phyloP scores from a whole-genome alignment of 192 early-diverging fungal species.

The Gaertneriomyces sp. region DNA sequence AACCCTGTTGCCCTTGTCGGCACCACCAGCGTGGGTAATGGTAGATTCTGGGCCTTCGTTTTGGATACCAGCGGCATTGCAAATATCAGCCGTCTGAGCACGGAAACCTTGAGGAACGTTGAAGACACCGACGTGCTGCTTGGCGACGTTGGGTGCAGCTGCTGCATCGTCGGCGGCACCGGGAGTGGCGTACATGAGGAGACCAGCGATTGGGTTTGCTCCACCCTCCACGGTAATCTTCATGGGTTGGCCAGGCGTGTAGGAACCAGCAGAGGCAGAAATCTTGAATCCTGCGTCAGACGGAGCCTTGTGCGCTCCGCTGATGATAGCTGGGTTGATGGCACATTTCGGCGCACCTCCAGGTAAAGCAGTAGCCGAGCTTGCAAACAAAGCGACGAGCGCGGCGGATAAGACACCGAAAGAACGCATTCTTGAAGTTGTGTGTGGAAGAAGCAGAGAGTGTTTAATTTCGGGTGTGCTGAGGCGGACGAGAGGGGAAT shows the following conservation, averaged over 20 bases:
- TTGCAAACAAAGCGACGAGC: constrained; percentile 7
- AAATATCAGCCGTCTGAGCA: constrained; percentile 34
- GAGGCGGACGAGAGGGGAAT: too few species aligned
- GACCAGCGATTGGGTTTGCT: constrained; percentile 4
- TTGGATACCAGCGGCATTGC: constrained; percentile 20
- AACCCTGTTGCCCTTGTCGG: constrained; percentile 15
- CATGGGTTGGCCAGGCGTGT: constrained; percentile 16
- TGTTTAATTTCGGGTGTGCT: too few species aligned
- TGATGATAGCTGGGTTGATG: constrained; percentile 33
- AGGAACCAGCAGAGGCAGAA: constrained; percentile 4
- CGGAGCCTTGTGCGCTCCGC: constrained; percentile 15
- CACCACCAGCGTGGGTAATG: constrained; percentile 33
- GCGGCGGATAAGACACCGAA: neutral
- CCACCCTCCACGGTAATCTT: constrained; percentile 11
- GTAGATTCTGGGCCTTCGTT: constrained; percentile 33
- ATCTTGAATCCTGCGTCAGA: constrained; percentile 21
- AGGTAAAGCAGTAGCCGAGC: constrained; percentile 26
- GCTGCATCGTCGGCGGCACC: constrained; percentile 24
- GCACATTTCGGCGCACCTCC: constrained; percentile 37
- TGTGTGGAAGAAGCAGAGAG: too few species aligned
- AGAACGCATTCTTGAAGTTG: neutral
- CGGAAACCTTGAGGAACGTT: constrained; percentile 31
- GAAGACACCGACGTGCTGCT: constrained; percentile 26
- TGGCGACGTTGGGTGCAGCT: constrained; percentile 22
- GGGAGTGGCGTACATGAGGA: constrained; percentile 33